Conservation (phyloP, 345 rosid genomes). For the Lagerstroemia speciosa region DNA sequence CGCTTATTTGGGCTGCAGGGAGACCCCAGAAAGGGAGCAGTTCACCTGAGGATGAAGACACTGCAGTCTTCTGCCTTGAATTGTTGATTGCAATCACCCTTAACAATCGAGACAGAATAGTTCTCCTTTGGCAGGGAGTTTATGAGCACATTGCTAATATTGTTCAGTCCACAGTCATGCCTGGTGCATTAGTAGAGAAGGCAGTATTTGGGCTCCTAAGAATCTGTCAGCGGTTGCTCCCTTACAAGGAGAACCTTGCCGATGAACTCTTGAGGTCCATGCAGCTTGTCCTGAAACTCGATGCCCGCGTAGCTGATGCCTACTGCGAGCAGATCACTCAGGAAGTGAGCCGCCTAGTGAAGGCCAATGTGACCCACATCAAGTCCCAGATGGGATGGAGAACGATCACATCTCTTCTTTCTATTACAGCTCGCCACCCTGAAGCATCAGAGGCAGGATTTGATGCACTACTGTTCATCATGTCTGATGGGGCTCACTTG, state of each 20-base stretch:
- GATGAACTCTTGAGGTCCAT: constrained; percentile 96
- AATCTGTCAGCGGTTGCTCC: constrained; percentile 94
- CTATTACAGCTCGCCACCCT: constrained; percentile 88
- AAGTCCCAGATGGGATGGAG: constrained; percentile 95
- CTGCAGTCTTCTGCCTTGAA: constrained; percentile 97
- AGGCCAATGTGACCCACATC: constrained; percentile 91
- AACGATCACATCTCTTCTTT: constrained; percentile 77
- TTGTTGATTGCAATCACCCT: constrained; percentile 92
- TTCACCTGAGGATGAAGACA: constrained; percentile 97
- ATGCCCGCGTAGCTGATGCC: constrained; percentile 96
- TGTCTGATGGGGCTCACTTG: constrained; percentile 79
- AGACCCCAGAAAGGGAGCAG: constrained; percentile 85
- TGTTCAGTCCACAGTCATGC: constrained; percentile 93
- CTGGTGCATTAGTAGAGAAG: constrained; percentile 86
- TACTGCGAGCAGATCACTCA: constrained; percentile 91
- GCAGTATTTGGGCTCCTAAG: constrained; percentile 96
- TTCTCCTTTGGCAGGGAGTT: constrained; percentile 92
- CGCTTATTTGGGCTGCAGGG: constrained; percentile 96
- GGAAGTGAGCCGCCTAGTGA: constrained; percentile 92
- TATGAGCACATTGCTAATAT: constrained; percentile 94
- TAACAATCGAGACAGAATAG: constrained; percentile 92
- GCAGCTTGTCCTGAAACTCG: constrained; percentile 94
- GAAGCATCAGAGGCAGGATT: constrained; percentile 99
- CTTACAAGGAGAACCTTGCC: constrained; percentile 93
- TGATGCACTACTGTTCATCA: constrained; percentile 67